phyloP scores from a whole-genome alignment of 192 early-diverging fungal species.

The Rhizophagus clarus region DNA sequence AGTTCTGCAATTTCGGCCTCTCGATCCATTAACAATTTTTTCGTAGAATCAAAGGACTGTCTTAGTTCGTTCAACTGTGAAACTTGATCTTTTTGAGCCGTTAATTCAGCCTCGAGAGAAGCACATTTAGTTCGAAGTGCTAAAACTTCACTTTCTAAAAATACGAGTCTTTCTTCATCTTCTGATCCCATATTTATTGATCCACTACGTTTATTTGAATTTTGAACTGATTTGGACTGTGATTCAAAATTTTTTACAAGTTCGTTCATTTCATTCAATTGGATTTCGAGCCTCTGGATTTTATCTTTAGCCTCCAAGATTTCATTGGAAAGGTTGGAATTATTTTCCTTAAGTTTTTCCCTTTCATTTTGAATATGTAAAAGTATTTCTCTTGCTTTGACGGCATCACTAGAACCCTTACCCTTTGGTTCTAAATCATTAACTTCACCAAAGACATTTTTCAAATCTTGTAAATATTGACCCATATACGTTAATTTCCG shows the following conservation, averaged over 20 bases:
- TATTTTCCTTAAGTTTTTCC: background rate
- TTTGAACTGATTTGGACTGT: background rate
- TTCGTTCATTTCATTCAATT: constrained; percentile 17
- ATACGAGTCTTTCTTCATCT: constrained; percentile 9
- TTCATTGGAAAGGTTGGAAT: background rate
- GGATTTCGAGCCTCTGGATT: constrained; percentile 11
- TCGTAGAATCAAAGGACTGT: background rate
- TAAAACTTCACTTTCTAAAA: constrained; percentile 20
- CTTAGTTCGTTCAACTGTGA: background rate
- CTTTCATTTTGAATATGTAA: background rate
- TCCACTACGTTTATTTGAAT: background rate
- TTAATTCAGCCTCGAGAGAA: background rate
- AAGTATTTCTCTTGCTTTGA: background rate
- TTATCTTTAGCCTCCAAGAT: background rate
- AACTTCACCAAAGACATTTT: background rate
- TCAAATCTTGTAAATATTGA: background rate
- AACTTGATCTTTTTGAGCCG: constrained; percentile 3
- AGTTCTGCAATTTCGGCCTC: constrained; percentile 5
- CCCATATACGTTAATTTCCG: background rate
- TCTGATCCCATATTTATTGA: background rate
- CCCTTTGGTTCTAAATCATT: background rate
- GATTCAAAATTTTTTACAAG: background rate
- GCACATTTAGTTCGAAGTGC: background rate
- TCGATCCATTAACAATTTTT: background rate
- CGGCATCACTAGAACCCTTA: background rate